Percentiles rank a stretch among this genome's conserved stretches.
These are phyloP conservation scores for Pichia sp. DNA, from an alignment of 1,139 yeast species.

Conservation along the genomic window DNA sequence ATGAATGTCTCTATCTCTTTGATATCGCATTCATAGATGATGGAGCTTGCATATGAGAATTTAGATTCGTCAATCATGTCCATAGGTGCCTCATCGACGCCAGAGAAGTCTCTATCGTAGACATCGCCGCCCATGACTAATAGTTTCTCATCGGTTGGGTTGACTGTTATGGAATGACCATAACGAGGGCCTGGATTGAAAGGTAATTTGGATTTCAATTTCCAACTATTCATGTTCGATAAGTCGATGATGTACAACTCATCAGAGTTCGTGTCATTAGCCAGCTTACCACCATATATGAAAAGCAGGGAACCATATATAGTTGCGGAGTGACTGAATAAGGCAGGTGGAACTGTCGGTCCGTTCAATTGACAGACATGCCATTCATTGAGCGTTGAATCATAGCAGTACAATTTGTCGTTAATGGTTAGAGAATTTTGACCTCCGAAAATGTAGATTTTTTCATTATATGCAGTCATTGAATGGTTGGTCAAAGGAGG, in stretches of 20 bases:
- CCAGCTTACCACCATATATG: constrained; percentile 85
- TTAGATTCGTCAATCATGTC: constrained; percentile 39
- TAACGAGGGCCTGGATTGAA: constrained; percentile 73
- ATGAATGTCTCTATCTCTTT: constrained; percentile 25
- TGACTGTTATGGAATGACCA: constrained; percentile 86
- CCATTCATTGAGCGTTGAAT: constrained; percentile 68
- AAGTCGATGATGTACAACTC: constrained; percentile 73
- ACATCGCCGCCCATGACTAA: constrained; percentile 91
- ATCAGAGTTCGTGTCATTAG: constrained; percentile 63
- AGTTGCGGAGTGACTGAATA: constrained; percentile 88
- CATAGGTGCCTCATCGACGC: constrained; percentile 30
- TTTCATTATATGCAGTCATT: constrained; percentile 72
- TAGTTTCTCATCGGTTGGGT: constrained; percentile 57
- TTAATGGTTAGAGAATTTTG: constrained; percentile 71
- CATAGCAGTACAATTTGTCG: constrained; percentile 78
- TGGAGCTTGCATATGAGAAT: constrained; percentile 43
- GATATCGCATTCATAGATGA: constrained; percentile 58
- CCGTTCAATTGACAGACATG: constrained; percentile 42
- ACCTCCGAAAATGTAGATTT: constrained; percentile 83
- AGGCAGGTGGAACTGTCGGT: constrained; percentile 57
- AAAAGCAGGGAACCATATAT: constrained; percentile 74
- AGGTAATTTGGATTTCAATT: constrained; percentile 34
- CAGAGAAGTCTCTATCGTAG: constrained; percentile 28
- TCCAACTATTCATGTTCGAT: constrained; percentile 48
- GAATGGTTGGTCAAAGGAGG: constrained; percentile 93